Evolutionary conservation across 2,329 filamentous ascomycete genomes (phyloP), one percentile per base, ranked within the genome.

Genomic region (Lachnellula hyalina): DNA sequence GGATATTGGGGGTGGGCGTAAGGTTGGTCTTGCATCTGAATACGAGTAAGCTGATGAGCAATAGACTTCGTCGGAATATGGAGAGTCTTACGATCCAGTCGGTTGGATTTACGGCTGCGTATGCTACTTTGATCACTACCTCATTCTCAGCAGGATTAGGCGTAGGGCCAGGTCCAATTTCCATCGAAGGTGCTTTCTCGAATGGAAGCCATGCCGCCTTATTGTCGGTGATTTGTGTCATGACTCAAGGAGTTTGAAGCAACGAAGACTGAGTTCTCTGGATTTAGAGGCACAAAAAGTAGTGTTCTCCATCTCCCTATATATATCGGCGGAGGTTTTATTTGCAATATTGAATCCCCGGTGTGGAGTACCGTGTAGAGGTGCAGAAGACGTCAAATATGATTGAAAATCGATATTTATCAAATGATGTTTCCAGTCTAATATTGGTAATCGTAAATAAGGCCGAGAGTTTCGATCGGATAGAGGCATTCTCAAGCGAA

Each of bases 71-170:
- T 15, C 15, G 44, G 12, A 12, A 6, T 8, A 23, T 6, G 42
- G 23, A 25, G 23, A n/a, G 5, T 55, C 73, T 69, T 23, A 73
- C 65, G 8, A 62, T 63, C 44, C 61, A 68, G 55, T 77, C 74
- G 8, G 68, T 58, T 5, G 71, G 70, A 53, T 74, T 73, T 49
- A 75, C 67, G 6, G 71, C 72, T 8, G 70, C 60, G n/a, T 71
- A 72, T 23, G 56, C 54, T 40, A 68, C 68, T 41, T 66, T 63
- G 52, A 74, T 65, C n/a, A 73, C 57, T 34, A 74, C 61, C 50
- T 72, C 65, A 55, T 69, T 57, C 2, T 59, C 58, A 3, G 19
- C 52, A 1, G 68, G 67, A 14, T 62, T 52, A 0, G 68, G 69
- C 45, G 70, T 71, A 1, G 73, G 70, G 4, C 72, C 74, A 5